Conservation (phyloP, 1,284 basidiomycete genomes). For the Sporisorium exsertum region DNA sequence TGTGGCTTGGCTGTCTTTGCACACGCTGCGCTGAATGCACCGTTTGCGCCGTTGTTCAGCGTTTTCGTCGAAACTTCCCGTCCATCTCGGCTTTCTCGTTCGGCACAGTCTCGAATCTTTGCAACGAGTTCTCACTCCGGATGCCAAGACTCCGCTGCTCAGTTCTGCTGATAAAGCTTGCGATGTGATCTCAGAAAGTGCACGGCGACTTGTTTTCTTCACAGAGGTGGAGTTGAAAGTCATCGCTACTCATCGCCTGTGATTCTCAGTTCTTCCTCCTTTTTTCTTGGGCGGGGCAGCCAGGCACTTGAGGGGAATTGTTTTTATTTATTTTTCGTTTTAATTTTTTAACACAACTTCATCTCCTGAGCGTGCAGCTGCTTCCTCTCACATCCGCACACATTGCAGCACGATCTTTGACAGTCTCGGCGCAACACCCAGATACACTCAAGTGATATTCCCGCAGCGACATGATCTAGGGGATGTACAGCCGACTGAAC, state of each 20-base stretch:
- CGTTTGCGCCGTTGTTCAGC: neutral
- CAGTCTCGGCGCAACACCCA: too few species aligned
- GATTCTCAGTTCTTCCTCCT: neutral
- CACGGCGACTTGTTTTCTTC: neutral
- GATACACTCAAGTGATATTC: too few species aligned
- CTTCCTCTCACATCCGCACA: too few species aligned
- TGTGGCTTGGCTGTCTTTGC: neutral
- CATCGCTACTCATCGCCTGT: neutral
- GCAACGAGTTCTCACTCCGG: neutral
- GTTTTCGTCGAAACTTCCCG: neutral
- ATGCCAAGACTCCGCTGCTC: neutral
- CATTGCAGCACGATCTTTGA: too few species aligned
- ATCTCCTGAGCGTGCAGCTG: too few species aligned
- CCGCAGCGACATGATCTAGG: slow-evolving; percentile 15
- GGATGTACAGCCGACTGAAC: slow-evolving; percentile 58
- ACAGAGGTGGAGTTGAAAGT: neutral
- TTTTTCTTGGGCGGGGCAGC: too few species aligned
- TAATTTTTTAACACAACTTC: too few species aligned
- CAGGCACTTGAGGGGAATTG: neutral
- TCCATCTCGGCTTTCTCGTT: neutral
- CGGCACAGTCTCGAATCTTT: neutral
- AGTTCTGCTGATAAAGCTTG: neutral
- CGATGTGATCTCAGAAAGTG: neutral
- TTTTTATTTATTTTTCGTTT: neutral
- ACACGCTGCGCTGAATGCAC: too few species aligned